Base-by-base conservation (phyloP, 495 filamentous ascomycete species). In the Staphylotrichum longicolle region DNA sequence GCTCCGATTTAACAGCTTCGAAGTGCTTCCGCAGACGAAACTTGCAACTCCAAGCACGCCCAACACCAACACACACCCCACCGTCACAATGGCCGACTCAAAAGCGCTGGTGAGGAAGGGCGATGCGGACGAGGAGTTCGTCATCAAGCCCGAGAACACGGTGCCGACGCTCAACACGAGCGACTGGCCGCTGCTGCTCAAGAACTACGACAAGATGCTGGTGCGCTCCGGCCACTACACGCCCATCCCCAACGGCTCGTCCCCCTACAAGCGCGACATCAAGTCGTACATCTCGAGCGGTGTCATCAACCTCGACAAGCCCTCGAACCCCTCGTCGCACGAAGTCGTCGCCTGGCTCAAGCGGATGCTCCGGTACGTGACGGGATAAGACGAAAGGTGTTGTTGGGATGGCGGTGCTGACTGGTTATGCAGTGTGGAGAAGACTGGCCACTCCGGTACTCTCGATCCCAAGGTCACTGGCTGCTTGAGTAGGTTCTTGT, bases 331-430 rank as follows among this genome's bases (percentile, higher is more conserved):
- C 20, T 96, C 91, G 59, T 94, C 90, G 69, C 94, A 98, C 80
- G 94, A 98, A 76, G 95, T 98, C 46, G 94, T 98, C 68, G 91
- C 94, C 57, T 98, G 94, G 95, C 87, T 97, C 61, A 98, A 98
- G 86, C 85, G 92, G 58, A 96, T 98, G 66, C 80, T 98, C 49
- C 88, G 90, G 91, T 95, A 84, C 15, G 68, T 63, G 20, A 40
- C 49, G 47, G 27, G 12, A 10, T 33, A 44, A 7, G 41, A 8
- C 10, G 20, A 48, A 7, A 15, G 8, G 20, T 20, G 37, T 45
- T 4, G n/a, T 45, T 4, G n/a, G 37, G 15, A 57, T 60, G 14
- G 12, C 1, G 30, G 32, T 50, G 65, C 72, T 76, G 48, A 75
- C 53, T 33, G 42, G 33, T 1, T 45, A 40, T 62, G 41, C 65